phyloP scores from a whole-genome alignment of 2,329 filamentous ascomycete genomes.

The Ophiocordyceps australis region DNA sequence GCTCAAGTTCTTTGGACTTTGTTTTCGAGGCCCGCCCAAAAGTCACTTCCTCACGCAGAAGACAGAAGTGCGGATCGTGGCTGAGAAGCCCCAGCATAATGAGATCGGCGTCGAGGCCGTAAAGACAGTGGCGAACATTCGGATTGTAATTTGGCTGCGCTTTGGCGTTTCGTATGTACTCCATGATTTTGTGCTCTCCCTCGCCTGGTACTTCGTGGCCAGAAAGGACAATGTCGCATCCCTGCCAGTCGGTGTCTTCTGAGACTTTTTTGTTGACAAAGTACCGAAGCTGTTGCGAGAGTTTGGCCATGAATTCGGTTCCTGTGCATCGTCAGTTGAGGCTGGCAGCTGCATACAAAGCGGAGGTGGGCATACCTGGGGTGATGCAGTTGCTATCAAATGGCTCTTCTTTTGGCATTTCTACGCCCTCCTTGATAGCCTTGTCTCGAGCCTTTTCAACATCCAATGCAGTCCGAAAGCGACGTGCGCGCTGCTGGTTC shows the following conservation, averaged over 20 bases:
- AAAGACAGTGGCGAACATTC: slow-evolving; percentile 90
- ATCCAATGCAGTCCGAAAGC: slow-evolving; percentile 88
- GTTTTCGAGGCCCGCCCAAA: slow-evolving; percentile 77
- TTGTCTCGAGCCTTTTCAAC: slow-evolving; percentile 81
- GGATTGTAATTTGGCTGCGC: slow-evolving; percentile 83
- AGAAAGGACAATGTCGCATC: slow-evolving; percentile 86
- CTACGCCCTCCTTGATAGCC: slow-evolving; percentile 72
- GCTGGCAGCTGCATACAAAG: no score
- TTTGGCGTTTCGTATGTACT: slow-evolving; percentile 96
- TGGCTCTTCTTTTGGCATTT: slow-evolving; percentile 86
- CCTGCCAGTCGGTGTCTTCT: slow-evolving; percentile 94
- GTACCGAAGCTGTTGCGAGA: slow-evolving; percentile 88
- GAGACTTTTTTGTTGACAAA: slow-evolving; percentile 98
- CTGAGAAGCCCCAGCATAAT: slow-evolving; percentile 97
- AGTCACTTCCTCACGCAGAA: slow-evolving; percentile 92
- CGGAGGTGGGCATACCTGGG: slow-evolving; percentile 35
- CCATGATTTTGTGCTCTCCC: slow-evolving; percentile 99
- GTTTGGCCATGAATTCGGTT: slow-evolving; percentile 93
- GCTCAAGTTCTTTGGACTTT: slow-evolving; percentile 91
- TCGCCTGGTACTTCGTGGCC: slow-evolving; percentile 96
- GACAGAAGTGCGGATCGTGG: slow-evolving; percentile 95
- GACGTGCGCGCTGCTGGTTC: slow-evolving; percentile 94
- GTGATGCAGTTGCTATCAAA: slow-evolving; percentile 99
- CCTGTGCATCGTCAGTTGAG: no score
- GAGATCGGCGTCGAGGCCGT: slow-evolving; percentile 89